Percentiles rank a stretch among this genome's conserved stretches.
Conservation (phyloP, 108 stramenopile species). For the Conticribra weissflogii region DNA sequence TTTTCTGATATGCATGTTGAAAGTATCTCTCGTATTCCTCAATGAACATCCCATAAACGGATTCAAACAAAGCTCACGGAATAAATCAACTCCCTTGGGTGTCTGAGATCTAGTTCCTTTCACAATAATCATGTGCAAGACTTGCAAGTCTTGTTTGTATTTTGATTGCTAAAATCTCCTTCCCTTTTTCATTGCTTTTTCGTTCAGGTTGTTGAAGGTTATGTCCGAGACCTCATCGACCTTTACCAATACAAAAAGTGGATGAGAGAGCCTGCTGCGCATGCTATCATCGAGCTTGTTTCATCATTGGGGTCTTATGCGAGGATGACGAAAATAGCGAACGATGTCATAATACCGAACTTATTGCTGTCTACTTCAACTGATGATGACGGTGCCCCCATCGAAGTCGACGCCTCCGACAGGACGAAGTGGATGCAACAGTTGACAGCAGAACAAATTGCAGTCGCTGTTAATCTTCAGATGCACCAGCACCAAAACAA, state of each 20-base stretch:
- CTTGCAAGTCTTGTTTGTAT: background rate
- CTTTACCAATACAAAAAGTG: constrained; percentile 75
- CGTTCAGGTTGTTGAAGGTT: constrained; percentile 40
- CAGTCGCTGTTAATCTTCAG: constrained; percentile 67
- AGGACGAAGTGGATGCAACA: constrained; percentile 29
- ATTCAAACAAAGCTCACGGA: no score
- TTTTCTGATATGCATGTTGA: constrained; percentile 11
- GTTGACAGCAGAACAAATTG: constrained; percentile 70
- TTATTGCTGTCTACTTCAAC: constrained; percentile 29
- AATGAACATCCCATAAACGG: no score
- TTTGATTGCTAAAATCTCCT: background rate
- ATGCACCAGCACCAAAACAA: constrained; percentile 19
- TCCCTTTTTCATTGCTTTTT: background rate
- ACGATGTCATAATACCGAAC: constrained; percentile 60
- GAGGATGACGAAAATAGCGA: constrained; percentile 40
- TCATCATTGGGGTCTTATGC: constrained; percentile 34
- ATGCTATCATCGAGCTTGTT: constrained; percentile 74
- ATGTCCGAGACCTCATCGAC: constrained; percentile 64
- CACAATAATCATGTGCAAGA: background rate
- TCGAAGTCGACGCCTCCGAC: constrained; percentile 2
- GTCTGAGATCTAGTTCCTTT: no score
- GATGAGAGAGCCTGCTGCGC: constrained; percentile 84
- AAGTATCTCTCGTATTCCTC: no score
- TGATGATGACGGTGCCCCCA: constrained; percentile 15
- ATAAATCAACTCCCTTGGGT: no score